Conservation (phyloP, 768 basidiomycete genomes). For the Kwoniella sp. region DNA sequence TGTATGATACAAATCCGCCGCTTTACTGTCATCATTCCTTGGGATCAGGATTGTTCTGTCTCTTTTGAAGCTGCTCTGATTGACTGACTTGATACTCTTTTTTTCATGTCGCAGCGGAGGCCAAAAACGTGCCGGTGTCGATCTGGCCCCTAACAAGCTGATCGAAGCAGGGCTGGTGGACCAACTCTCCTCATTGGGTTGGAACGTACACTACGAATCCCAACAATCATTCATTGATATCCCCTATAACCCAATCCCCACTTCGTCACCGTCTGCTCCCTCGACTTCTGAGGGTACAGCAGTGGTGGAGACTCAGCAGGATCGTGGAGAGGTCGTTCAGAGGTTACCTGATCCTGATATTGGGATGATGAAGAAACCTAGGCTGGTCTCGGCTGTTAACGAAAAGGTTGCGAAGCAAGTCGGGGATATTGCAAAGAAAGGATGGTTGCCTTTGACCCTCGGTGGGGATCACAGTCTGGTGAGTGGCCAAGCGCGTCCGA, state of each 20-base stretch:
- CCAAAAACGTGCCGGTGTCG: slow-evolving; percentile 48
- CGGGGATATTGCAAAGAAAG: slow-evolving; percentile 71
- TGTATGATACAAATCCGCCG: too few relatives aligned
- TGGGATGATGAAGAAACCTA: slow-evolving; percentile 85
- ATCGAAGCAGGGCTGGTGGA: slow-evolving; percentile 80
- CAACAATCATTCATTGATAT: slow-evolving; percentile 74
- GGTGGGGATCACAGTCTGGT: slow-evolving; percentile 96
- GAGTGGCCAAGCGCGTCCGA: slow-evolving; percentile 56
- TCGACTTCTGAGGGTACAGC: not conserved
- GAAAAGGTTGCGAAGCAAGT: slow-evolving; percentile 76
- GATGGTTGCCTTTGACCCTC: slow-evolving; percentile 81
- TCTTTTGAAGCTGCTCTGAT: not conserved
- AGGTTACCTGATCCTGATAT: slow-evolving; percentile 69
- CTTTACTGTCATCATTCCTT: too few relatives aligned
- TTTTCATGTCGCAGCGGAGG: slow-evolving; percentile 21
- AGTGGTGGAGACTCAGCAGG: slow-evolving; percentile 47
- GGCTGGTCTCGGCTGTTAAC: slow-evolving; percentile 79
- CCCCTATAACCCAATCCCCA: slow-evolving; percentile 47
- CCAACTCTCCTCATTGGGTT: slow-evolving; percentile 77
- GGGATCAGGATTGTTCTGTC: too few relatives aligned
- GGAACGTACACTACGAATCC: slow-evolving; percentile 86
- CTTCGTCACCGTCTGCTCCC: slow-evolving; percentile 12
- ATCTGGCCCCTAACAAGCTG: slow-evolving; percentile 71
- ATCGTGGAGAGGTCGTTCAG: slow-evolving; percentile 51
- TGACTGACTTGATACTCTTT: not conserved